These are phyloP conservation scores for Saccharomycopsis fermentans DNA, from an alignment of 805 yeast species.

Conservation along the genomic window DNA sequence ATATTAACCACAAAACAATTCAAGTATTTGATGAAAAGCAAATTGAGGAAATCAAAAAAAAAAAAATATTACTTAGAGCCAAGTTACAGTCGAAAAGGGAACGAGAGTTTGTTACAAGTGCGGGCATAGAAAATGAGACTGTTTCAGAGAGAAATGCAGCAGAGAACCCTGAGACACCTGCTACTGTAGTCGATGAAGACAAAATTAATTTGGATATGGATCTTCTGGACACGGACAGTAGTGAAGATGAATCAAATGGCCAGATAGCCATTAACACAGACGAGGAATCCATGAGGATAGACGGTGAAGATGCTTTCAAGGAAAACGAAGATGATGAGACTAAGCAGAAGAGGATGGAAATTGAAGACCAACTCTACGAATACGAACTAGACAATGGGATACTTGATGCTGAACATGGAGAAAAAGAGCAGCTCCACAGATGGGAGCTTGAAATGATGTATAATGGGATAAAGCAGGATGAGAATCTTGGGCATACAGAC, in stretches of 20 bases:
- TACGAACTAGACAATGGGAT: not conserved
- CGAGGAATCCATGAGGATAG: not conserved
- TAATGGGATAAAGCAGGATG: not conserved
- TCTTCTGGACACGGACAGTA: not conserved
- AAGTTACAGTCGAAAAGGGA: not conserved
- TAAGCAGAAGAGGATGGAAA: not conserved
- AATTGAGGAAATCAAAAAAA: not conserved
- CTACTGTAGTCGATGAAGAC: not conserved
- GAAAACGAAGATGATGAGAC: not conserved
- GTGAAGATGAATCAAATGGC: not conserved
- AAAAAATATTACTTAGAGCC: not conserved
- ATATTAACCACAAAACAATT: not conserved
- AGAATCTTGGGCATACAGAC: not conserved
- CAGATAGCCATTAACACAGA: not conserved
- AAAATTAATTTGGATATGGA: not conserved
- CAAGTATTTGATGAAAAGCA: not conserved
- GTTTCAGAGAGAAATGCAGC: not conserved
- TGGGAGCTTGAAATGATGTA: slow-evolving; percentile 1
- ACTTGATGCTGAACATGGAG: not conserved
- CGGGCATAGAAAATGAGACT: not conserved
- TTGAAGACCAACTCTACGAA: not conserved
- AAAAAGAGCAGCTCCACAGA: not conserved
- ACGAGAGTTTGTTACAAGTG: not conserved
- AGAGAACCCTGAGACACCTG: not conserved
- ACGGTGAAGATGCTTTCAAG: not conserved